phyloP scores from a whole-genome alignment of 345 rosid species.

The Citrus cavaleriei region DNA sequence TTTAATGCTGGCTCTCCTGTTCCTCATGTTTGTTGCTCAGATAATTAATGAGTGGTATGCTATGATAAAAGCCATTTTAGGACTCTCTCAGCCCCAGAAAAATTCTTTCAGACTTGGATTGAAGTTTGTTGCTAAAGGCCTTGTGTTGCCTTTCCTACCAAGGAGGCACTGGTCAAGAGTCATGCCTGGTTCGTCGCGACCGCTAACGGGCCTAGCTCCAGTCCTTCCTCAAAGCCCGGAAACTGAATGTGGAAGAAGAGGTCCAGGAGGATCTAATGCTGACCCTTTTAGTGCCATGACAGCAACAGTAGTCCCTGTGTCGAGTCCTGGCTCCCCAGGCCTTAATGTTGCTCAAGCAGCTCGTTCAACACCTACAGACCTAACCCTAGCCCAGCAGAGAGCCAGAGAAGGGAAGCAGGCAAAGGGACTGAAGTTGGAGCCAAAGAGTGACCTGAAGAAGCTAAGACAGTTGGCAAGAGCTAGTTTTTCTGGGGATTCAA shows the following conservation, averaged over 20 bases:
- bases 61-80: constrained; percentile 27
- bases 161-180: constrained; percentile 37
- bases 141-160: constrained; percentile 47
- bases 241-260: constrained; percentile 15
- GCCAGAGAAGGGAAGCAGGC: constrained; percentile 16
- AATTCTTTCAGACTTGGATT: constrained; percentile 34
- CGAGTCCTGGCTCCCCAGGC: constrained; percentile 34
- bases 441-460: constrained; percentile 42
- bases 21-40: constrained; percentile 38
- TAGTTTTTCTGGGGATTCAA: constrained; percentile 32
- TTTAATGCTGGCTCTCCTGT: constrained; percentile 40
- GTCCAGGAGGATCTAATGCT: constrained; percentile 7
- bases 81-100: constrained; percentile 30
- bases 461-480: constrained; percentile 46
- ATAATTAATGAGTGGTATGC: constrained; percentile 45
- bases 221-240: constrained; percentile 33
- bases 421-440: constrained; percentile 19
- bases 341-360: constrained; percentile 6
- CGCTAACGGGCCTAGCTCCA: constrained; percentile 30
- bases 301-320: constrained; percentile 48
- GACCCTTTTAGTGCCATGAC: constrained; percentile 31
- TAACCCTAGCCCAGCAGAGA: constrained; percentile 7
- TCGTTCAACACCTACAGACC: constrained; percentile 6
- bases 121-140: constrained; percentile 38
- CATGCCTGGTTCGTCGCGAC: constrained; percentile 22